Conservation (phyloP, 208 protist species). For the Trypanosoma cruzi region DNA sequence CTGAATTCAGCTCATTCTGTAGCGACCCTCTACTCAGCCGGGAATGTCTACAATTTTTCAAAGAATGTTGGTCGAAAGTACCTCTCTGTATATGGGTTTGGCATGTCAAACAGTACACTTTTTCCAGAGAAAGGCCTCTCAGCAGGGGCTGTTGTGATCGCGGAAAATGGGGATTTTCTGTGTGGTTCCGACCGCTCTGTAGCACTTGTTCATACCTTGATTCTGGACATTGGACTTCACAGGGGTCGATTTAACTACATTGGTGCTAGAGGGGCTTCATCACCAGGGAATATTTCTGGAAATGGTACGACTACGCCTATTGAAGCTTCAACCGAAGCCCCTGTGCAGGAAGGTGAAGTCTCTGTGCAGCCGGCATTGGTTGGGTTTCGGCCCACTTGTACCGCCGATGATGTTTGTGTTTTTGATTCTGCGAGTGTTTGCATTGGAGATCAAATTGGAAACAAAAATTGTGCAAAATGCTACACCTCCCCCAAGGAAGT, state of each 20-base stretch:
- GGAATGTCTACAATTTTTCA: slow-evolving; percentile 12
- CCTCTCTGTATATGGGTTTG: slow-evolving; percentile 84
- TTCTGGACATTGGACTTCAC: slow-evolving; percentile 74
- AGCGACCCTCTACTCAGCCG: slow-evolving; percentile 17
- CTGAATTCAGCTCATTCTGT: slow-evolving; percentile 45
- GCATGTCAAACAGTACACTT: slow-evolving; percentile 43
- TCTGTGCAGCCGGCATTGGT: slow-evolving; percentile 60
- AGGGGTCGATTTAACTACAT: slow-evolving; percentile 85
- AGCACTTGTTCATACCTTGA: slow-evolving; percentile 59
- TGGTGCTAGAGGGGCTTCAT: slow-evolving; percentile 2
- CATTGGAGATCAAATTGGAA: slow-evolving; percentile 53
- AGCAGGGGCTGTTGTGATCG: slow-evolving; percentile 58
- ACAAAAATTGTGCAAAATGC: slow-evolving; percentile 80
- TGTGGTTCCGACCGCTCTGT: slow-evolving; percentile 43
- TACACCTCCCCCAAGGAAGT: slow-evolving; percentile 24
- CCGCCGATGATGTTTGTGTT: slow-evolving; percentile 47
- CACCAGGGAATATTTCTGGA: neutral
- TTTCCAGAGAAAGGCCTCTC: slow-evolving; percentile 43
- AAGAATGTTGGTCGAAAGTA: slow-evolving; percentile 31
- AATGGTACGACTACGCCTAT: neutral
- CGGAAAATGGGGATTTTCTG: slow-evolving; percentile 34
- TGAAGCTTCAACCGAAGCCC: neutral
- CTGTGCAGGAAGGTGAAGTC: neutral
- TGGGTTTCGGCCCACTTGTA: slow-evolving; percentile 80
- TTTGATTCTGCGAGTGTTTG: slow-evolving; percentile 53